Conservation (phyloP, 139 green algal genomes). For the Micractinium conductrix region DNA sequence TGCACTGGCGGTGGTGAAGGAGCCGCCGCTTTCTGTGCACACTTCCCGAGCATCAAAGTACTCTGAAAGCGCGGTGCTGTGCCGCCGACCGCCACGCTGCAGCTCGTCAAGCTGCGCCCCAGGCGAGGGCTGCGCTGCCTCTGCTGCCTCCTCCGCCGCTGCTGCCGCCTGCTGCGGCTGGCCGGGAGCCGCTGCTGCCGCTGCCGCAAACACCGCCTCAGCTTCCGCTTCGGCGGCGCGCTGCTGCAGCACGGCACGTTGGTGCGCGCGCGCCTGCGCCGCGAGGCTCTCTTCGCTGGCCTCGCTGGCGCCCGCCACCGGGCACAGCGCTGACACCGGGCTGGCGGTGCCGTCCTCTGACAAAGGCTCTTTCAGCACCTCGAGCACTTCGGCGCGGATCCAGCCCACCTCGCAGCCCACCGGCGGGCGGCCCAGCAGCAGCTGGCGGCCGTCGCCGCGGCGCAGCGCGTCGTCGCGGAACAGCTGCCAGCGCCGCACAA, state of each 20-base stretch:
- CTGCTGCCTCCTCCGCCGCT: not conserved
- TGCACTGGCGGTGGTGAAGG: not conserved
- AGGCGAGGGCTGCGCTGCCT: not conserved
- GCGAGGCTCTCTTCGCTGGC: not conserved
- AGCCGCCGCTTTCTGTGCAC: not conserved
- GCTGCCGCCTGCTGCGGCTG: not conserved
- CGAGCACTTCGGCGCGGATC: conserved; percentile 33
- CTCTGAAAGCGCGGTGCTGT: not conserved
- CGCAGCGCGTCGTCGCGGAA: conserved; percentile 43
- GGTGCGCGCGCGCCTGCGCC: not conserved
- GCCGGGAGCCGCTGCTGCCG: not conserved
- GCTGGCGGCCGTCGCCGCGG: conserved; percentile 20
- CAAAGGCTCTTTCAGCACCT: conserved; percentile 18
- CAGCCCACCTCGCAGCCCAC: conserved; percentile 37
- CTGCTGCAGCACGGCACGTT: not conserved
- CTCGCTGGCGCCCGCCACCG: not conserved
- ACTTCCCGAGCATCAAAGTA: not conserved
- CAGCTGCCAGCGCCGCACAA: conserved; percentile 46
- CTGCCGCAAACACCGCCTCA: not conserved
- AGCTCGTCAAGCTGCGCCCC: not conserved
- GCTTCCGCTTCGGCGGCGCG: not conserved
- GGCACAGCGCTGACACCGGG: conserved; percentile 8
- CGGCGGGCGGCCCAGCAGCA: conserved; percentile 48
- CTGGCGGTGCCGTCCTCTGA: not conserved
- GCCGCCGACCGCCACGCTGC: not conserved